A percentile compares a stretch with the other conserved stretches of the same genome.
Evolutionary conservation across 768 basidiomycete species (phyloP).

Genomic region (Amanita subjunquillea): DNA sequence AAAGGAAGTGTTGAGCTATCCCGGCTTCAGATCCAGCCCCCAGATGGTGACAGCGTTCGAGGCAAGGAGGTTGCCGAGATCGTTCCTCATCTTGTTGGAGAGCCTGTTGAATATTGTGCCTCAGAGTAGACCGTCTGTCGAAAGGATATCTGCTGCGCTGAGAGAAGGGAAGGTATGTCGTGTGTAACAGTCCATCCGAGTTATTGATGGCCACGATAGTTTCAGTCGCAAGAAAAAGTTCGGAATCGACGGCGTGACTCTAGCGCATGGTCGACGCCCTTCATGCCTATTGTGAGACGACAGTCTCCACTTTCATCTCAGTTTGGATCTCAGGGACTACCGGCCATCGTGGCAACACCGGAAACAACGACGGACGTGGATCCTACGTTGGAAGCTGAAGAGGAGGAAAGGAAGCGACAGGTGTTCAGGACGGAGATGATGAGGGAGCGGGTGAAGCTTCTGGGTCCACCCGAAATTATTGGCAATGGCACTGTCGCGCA

Average conservation of each 20-base stretch:
- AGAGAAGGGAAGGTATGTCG: slow-evolving; percentile 60
- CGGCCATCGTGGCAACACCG: neutral
- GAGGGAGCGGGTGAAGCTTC: slow-evolving; percentile 4
- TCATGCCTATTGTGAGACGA: neutral
- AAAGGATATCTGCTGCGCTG: slow-evolving; percentile 60
- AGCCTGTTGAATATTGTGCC: slow-evolving; percentile 57
- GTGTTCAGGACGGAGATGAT: slow-evolving; percentile 1
- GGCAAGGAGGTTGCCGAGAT: slow-evolving; percentile 59
- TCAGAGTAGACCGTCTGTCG: slow-evolving; percentile 54
- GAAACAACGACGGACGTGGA: neutral
- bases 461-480: slow-evolving; percentile 1
- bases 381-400: neutral
- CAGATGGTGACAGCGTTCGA: slow-evolving; percentile 48
- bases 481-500: neutral
- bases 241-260: neutral
- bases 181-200: neutral
- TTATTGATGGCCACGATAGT: neutral
- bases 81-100: slow-evolving; percentile 65
- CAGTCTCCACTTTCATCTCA: neutral
- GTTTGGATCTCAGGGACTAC: neutral
- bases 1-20: slow-evolving; percentile 62
- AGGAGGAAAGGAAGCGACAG: neutral
- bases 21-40: slow-evolving; percentile 55
- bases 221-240: neutral
- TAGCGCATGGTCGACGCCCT: neutral